Conservation (phyloP, 2,329 filamentous ascomycete genomes). For the Nectriaceae sp. region DNA sequence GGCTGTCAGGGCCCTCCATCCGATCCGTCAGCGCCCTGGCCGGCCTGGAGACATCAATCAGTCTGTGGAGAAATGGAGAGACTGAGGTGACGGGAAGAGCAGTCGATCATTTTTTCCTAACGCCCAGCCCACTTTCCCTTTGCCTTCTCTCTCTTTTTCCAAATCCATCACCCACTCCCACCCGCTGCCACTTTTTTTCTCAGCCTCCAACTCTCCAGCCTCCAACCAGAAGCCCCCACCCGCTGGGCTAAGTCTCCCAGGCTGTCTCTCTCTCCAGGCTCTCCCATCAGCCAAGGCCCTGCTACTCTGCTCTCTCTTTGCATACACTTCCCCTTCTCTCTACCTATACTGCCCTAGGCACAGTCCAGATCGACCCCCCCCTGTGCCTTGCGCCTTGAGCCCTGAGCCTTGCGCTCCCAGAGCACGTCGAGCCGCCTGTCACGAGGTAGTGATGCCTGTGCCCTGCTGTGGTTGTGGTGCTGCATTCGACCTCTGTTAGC, state of each 20-base stretch:
- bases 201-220: neutral
- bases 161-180: neutral
- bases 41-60: too few species aligned
- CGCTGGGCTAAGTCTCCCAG: slow-evolving; percentile 3
- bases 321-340: neutral
- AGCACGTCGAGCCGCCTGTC: neutral
- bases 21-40: too few species aligned
- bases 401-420: neutral
- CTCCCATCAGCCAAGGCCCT: slow-evolving; percentile 1
- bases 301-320: neutral
- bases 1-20: too few species aligned
- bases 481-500: neutral
- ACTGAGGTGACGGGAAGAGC: too few species aligned
- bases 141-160: neutral
- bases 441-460: neutral
- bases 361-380: too few species aligned
- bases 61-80: too few species aligned
- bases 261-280: slow-evolving; percentile 15
- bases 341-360: too few species aligned
- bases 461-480: slow-evolving; percentile 1
- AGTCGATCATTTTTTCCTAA: too few species aligned
- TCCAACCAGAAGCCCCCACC: neutral
- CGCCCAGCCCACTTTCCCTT: neutral
- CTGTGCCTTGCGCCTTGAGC: neutral
- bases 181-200: neutral